Evolutionary conservation across 1,139 yeast genomes (phyloP).

Genomic region (Yamadazyma conglobata): DNA sequence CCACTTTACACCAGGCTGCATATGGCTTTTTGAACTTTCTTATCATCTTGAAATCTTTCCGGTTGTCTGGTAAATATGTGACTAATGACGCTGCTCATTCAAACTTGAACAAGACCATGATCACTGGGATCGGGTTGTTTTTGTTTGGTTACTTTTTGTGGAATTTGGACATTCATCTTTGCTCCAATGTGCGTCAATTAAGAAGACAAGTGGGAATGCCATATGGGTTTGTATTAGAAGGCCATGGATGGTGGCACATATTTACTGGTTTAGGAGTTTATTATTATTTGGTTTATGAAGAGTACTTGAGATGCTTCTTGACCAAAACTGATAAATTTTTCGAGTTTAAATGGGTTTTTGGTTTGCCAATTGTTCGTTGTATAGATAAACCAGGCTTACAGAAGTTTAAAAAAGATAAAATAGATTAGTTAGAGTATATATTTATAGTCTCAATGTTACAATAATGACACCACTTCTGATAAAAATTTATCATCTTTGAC

Average conservation of each 20-base stretch:
- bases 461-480: constrained; percentile 36
- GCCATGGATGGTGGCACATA: constrained; percentile 99
- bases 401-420: constrained; percentile 12
- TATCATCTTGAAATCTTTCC: constrained; percentile 56
- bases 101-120: constrained; percentile 53
- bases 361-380: constrained; percentile 35
- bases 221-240: constrained; percentile 80
- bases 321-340: constrained; percentile 51
- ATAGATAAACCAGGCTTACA: constrained; percentile 29
- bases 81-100: constrained; percentile 41
- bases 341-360: constrained; percentile 49
- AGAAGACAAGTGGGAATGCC: constrained; percentile 80
- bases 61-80: constrained; percentile 51
- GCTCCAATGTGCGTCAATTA: constrained; percentile 56
- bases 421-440: no score
- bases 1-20: constrained; percentile 82
- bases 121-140: constrained; percentile 62
- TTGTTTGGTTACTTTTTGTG: constrained; percentile 73
- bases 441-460: constrained; percentile 18
- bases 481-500: constrained; percentile 37
- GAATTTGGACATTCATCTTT: constrained; percentile 82
- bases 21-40: constrained; percentile 63
- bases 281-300: constrained; percentile 60
- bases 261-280: constrained; percentile 74
- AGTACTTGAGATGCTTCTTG: constrained; percentile 63